Percentiles rank a stretch among this genome's conserved stretches.
These are phyloP conservation scores for Neolentinus lepideus DNA, from an alignment of 1,284 basidiomycete species.

Conservation along the genomic window DNA sequence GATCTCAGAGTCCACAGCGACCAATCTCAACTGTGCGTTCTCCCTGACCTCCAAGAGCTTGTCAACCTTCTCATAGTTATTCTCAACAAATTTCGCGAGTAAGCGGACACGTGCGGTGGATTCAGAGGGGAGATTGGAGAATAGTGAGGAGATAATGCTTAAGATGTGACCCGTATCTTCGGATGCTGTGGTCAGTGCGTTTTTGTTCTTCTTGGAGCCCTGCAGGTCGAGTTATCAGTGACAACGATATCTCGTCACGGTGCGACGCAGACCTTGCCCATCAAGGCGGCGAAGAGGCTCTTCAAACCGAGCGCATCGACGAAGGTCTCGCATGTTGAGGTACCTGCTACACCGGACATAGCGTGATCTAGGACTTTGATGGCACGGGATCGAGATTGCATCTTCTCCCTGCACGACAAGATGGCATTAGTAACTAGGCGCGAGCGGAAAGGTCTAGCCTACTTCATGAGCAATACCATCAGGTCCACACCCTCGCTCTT, in stretches of 20 bases:
- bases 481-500: conserved; percentile 93
- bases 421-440: conserved; percentile 8
- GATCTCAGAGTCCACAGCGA: conserved; percentile 55
- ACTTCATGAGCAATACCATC: conserved; percentile 97
- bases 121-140: conserved; percentile 87
- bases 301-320: conserved; percentile 87
- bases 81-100: conserved; percentile 90
- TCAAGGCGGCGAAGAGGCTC: conserved; percentile 83
- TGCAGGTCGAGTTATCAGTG: conserved; percentile 14
- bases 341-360: conserved; percentile 75
- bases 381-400: conserved; percentile 69
- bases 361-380: conserved; percentile 93
- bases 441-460: conserved; percentile 18
- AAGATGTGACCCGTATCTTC: conserved; percentile 87
- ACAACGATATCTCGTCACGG: background rate
- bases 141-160: conserved; percentile 82
- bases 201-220: conserved; percentile 56
- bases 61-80: conserved; percentile 88
- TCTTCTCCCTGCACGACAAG: conserved; percentile 67
- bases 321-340: conserved; percentile 76
- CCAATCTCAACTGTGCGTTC: conserved; percentile 52
- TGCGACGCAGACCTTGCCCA: conserved; percentile 72
- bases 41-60: conserved; percentile 87
- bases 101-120: conserved; percentile 77
- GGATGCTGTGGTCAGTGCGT: conserved; percentile 45